These are phyloP conservation scores for Priceomyces medius DNA, from an alignment of 805 yeast species.

Conservation along the genomic window DNA sequence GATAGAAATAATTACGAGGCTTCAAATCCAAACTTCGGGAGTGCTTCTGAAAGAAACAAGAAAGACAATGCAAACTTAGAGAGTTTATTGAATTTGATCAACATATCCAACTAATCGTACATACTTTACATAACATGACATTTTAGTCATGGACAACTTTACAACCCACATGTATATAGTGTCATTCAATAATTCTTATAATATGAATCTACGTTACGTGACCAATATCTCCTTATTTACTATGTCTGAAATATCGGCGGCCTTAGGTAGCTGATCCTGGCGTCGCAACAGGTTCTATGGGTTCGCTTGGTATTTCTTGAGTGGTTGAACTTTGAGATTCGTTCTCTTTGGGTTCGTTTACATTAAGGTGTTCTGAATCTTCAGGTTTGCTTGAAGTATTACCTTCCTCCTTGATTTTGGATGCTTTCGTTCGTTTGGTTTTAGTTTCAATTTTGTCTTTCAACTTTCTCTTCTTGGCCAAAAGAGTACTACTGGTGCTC, in stretches of 20 bases:
- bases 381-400: background rate
- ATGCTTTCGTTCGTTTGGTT: slow-evolving; percentile 13
- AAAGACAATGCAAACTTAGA: slow-evolving; percentile 25
- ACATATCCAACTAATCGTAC: slow-evolving; percentile 6
- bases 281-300: background rate
- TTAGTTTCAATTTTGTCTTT: slow-evolving; percentile 24
- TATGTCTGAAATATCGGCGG: background rate
- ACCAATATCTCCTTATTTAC: background rate
- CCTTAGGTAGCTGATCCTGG: background rate
- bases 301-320: too few species aligned
- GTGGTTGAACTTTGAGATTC: too few species aligned
- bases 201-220: background rate
- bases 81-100: slow-evolving; percentile 25
- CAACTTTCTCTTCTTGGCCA: slow-evolving; percentile 33
- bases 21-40: slow-evolving; percentile 30
- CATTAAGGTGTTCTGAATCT: too few species aligned
- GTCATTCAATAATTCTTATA: background rate
- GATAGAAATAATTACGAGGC: slow-evolving; percentile 28
- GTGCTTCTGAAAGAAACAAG: slow-evolving; percentile 35
- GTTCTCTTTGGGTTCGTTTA: too few species aligned
- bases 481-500: slow-evolving; percentile 14
- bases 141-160: slow-evolving; percentile 5
- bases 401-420: slow-evolving; percentile 7
- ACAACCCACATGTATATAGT: background rate
- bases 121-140: slow-evolving; percentile 3